These are phyloP conservation scores for Carex littledalei DNA, from an alignment of 176 grass and related monocot species.

Conservation along the genomic window DNA sequence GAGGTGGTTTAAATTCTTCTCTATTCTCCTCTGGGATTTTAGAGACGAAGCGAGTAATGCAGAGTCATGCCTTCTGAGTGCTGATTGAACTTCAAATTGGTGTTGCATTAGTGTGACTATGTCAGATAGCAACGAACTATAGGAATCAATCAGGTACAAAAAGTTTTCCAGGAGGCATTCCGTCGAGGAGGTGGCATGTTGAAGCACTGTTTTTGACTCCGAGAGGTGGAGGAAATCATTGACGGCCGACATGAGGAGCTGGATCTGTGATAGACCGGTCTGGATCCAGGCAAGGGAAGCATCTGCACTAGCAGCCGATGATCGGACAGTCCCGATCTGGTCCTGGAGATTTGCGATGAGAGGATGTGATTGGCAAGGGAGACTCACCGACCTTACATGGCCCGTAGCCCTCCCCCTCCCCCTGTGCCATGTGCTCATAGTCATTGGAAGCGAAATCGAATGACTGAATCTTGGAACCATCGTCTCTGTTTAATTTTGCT, in stretches of 20 bases:
- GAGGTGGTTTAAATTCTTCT: conserved; percentile 38
- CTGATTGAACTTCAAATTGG: conserved; percentile 38
- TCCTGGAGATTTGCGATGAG: conserved; percentile 31
- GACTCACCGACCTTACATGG: conserved; percentile 50
- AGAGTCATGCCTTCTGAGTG: conserved; percentile 40
- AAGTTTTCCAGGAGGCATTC: conserved; percentile 59
- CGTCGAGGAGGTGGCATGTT: neutral
- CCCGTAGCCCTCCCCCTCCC: neutral
- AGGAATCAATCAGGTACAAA: conserved; percentile 58
- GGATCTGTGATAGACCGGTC: conserved; percentile 34
- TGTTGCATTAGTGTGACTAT: conserved; percentile 34
- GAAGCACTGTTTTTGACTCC: conserved; percentile 26
- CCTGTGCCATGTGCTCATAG: neutral
- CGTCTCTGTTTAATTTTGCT: neutral
- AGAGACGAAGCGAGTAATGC: conserved; percentile 29
- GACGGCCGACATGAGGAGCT: conserved; percentile 46
- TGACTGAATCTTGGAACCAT: conserved; percentile 21
- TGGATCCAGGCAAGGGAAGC: neutral
- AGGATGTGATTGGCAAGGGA: conserved; percentile 40
- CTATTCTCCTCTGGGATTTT: conserved; percentile 34
- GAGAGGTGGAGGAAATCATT: conserved; percentile 43
- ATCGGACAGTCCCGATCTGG: conserved; percentile 11
- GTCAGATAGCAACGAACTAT: conserved; percentile 43
- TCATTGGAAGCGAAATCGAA: conserved; percentile 46
- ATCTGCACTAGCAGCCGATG: conserved; percentile 7